Evolutionary conservation across 177 flowering plant species (phyloP).

Genomic region (Vitis hybrid): DNA sequence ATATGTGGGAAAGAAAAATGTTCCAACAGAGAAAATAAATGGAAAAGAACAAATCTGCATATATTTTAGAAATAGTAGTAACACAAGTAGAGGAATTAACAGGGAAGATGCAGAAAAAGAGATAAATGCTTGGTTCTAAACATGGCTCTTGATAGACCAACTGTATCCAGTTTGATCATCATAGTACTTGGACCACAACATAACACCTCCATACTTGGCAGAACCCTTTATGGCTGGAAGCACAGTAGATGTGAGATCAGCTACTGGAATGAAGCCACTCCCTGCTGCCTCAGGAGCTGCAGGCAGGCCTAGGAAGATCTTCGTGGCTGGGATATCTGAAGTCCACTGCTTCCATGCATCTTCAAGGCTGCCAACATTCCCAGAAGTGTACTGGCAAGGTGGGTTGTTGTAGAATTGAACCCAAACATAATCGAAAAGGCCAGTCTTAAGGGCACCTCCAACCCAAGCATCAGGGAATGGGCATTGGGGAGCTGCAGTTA

Average conservation of each 20-base stretch:
- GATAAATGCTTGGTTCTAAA: not conserved
- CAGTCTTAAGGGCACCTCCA: not conserved
- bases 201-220: too few relatives aligned
- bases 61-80: not conserved
- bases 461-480: too few relatives aligned
- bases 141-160: not conserved
- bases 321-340: constrained; percentile 3
- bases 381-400: not conserved
- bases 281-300: not conserved
- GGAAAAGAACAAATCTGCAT: too few relatives aligned
- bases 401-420: not conserved
- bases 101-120: not conserved
- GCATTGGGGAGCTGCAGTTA: too few relatives aligned
- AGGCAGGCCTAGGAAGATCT: not conserved
- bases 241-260: not conserved
- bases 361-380: constrained; percentile 10
- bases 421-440: not conserved
- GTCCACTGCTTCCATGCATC: constrained; percentile 27
- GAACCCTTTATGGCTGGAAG: not conserved
- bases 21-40: too few relatives aligned
- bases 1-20: too few relatives aligned
- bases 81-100: not conserved
- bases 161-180: not conserved
- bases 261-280: not conserved
- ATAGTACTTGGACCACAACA: too few relatives aligned